These are phyloP conservation scores for Urochloa ruziziensis DNA, from an alignment of 176 grass and related monocot genomes.

Conservation along the genomic window DNA sequence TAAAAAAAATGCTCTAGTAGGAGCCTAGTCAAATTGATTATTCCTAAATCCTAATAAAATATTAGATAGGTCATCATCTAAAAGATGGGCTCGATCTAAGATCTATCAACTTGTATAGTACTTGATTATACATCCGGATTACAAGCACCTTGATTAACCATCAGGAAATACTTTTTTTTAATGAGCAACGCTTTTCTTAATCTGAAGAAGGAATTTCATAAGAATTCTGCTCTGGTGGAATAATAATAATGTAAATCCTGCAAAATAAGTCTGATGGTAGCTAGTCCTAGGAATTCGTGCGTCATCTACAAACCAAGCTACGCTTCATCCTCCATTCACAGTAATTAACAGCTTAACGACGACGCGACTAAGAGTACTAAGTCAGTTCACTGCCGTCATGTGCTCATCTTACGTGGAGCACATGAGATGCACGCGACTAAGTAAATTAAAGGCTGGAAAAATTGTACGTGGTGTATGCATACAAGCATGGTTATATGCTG, in stretches of 20 bases:
- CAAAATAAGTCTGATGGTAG: not conserved
- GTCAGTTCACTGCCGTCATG: not conserved
- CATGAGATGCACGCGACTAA: not conserved
- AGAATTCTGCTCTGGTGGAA: not conserved
- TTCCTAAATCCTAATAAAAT: too few species aligned
- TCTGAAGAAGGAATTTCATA: not conserved
- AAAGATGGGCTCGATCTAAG: not conserved
- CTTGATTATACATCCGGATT: not conserved
- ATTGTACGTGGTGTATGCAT: too few species aligned
- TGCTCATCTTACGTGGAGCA: not conserved
- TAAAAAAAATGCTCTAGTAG: too few species aligned
- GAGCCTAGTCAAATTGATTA: too few species aligned
- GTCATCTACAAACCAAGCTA: not conserved
- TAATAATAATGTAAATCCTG: not conserved
- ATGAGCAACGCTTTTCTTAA: not conserved
- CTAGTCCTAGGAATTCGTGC: not conserved
- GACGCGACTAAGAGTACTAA: not conserved
- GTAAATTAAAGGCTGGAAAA: too few species aligned
- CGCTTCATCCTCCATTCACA: not conserved
- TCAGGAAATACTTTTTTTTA: not conserved
- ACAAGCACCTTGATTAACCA: not conserved
- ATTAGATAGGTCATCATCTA: not conserved
- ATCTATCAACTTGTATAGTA: not conserved
- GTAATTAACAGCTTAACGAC: not conserved
- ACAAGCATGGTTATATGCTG: too few species aligned